Conservation (phyloP, 179 eudicot genomes). For the Beta corolliflora region DNA sequence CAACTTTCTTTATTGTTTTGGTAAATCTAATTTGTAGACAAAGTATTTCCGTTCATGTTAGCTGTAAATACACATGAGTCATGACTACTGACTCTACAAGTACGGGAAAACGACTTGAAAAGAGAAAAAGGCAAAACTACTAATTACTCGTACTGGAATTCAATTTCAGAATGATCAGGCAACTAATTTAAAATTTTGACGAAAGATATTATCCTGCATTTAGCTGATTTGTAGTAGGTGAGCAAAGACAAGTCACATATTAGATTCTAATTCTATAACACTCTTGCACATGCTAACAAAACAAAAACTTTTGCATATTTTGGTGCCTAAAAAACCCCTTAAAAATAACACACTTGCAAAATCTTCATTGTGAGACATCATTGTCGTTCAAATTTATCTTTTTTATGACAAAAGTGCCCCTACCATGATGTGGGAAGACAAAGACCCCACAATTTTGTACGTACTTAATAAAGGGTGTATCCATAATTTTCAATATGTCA, state of each 20-base stretch:
- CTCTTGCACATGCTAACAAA: not conserved
- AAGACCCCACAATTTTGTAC: too few relatives aligned
- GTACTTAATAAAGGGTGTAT: not conserved
- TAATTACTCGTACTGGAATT: not conserved
- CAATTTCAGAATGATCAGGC: conserved; percentile 20
- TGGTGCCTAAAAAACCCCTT: too few relatives aligned
- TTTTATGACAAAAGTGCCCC: not conserved
- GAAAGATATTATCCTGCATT: not conserved
- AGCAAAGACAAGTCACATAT: conserved; percentile 10
- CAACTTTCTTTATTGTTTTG: too few relatives aligned
- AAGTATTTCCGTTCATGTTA: not conserved
- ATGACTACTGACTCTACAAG: not conserved
- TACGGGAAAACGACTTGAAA: too few relatives aligned
- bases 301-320: not conserved
- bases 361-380: too few relatives aligned
- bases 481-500: not conserved
- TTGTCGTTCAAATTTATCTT: too few relatives aligned
- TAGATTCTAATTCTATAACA: conserved; percentile 17
- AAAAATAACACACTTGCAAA: too few relatives aligned
- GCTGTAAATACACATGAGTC: not conserved
- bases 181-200: not conserved
- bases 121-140: not conserved
- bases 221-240: conserved; percentile 19
- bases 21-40: too few relatives aligned
- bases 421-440: not conserved